phyloP scores from a whole-genome alignment of 2,329 filamentous ascomycete genomes.

The Aspergillus pseudoterreus region DNA sequence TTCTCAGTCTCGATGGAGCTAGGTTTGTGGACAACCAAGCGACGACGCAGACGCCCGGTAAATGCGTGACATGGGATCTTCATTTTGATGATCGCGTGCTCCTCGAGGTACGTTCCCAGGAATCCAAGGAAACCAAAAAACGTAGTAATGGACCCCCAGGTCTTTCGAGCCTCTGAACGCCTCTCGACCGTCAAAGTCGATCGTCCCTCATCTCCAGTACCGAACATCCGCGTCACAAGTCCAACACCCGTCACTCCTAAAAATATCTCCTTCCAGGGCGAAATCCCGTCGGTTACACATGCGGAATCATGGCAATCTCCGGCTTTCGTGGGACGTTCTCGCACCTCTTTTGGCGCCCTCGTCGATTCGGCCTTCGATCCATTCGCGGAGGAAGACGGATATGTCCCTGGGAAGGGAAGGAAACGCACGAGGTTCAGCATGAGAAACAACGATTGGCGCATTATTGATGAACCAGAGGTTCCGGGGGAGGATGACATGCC shows the following conservation, averaged over 20 bases:
- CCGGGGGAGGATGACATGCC: constrained; percentile 52
- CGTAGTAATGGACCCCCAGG: constrained; percentile 13
- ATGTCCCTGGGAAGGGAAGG: constrained; percentile 57
- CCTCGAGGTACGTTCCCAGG: constrained; percentile 27
- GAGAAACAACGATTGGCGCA: constrained; percentile 68
- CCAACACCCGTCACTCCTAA: constrained; percentile 24
- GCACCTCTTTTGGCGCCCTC: constrained; percentile 65
- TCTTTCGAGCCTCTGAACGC: constrained; percentile 21
- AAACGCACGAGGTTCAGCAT: constrained; percentile 69
- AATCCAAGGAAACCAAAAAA: not conserved
- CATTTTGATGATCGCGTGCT: constrained; percentile 39
- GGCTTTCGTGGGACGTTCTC: constrained; percentile 70
- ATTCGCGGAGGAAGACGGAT: constrained; percentile 64
- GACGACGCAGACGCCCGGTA: constrained; percentile 52
- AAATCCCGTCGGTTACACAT: constrained; percentile 24
- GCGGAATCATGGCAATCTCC: constrained; percentile 67
- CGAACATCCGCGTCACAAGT: constrained; percentile 17
- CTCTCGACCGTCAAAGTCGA: constrained; percentile 50
- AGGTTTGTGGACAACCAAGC: constrained; percentile 58
- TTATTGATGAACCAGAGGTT: constrained; percentile 67
- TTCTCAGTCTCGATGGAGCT: constrained; percentile 65
- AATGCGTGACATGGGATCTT: constrained; percentile 56
- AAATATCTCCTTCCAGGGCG: constrained; percentile 11
- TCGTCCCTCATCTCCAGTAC: constrained; percentile 31
- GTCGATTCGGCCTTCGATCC: constrained; percentile 64